Conservation (phyloP, 2,329 filamentous ascomycete species). For the Sporothrix pallida region DNA sequence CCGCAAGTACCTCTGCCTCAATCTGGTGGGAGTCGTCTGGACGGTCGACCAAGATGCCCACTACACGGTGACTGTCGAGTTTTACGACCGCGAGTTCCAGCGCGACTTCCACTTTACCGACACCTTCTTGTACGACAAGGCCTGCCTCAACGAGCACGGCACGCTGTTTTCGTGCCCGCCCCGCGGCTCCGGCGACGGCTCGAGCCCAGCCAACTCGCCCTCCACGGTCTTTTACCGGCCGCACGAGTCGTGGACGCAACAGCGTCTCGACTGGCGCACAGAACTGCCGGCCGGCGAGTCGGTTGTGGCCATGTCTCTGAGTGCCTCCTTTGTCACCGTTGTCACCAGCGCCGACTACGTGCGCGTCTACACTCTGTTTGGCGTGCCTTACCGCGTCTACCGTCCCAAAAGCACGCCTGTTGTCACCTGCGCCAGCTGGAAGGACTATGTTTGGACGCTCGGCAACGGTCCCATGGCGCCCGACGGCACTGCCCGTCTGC, state of each 20-base stretch:
- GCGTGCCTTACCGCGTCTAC: slow-evolving; percentile 86
- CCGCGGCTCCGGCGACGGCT: slow-evolving; percentile 41
- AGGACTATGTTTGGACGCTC: slow-evolving; percentile 94
- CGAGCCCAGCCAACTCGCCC: slow-evolving; percentile 59
- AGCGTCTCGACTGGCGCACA: slow-evolving; percentile 87
- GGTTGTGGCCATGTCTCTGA: slow-evolving; percentile 86
- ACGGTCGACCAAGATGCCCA: slow-evolving; percentile 94
- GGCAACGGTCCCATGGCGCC: slow-evolving; percentile 86
- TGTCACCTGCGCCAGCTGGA: slow-evolving; percentile 92
- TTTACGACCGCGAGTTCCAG: slow-evolving; percentile 92
- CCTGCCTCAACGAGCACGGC: slow-evolving; percentile 85
- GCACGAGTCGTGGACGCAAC: slow-evolving; percentile 93
- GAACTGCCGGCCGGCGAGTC: slow-evolving; percentile 85
- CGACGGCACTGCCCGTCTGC: slow-evolving; percentile 76
- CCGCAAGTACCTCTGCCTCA: slow-evolving; percentile 89
- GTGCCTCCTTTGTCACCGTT: slow-evolving; percentile 87
- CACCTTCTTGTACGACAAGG: slow-evolving; percentile 94
- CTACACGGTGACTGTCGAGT: slow-evolving; percentile 94
- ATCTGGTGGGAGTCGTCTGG: slow-evolving; percentile 94
- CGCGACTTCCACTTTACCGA: slow-evolving; percentile 98
- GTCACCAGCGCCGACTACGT: slow-evolving; percentile 88
- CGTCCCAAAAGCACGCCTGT: slow-evolving; percentile 88
- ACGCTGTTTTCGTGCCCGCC: slow-evolving; percentile 84
- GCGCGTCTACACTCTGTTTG: slow-evolving; percentile 90
- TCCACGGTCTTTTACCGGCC: slow-evolving; percentile 94